These are phyloP conservation scores for Paecilomyces variotii DNA, from an alignment of 2,329 filamentous ascomycete genomes.

Conservation along the genomic window DNA sequence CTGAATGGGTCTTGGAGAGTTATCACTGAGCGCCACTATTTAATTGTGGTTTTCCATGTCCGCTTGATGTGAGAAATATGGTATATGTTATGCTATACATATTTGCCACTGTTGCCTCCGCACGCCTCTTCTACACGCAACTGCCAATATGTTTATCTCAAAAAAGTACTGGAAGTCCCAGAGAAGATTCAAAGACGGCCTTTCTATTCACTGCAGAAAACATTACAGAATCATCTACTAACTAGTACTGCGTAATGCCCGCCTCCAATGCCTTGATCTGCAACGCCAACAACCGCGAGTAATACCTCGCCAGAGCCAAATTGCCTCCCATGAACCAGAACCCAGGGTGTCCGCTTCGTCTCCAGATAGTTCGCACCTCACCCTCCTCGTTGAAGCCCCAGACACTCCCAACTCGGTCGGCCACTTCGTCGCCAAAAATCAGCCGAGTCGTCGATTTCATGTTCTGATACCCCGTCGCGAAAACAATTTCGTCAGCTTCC, in stretches of 20 bases:
- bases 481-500: constrained; percentile 56
- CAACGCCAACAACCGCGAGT: constrained; percentile 45
- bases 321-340: constrained; percentile 65
- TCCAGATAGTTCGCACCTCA: constrained; percentile 54
- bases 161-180: no score
- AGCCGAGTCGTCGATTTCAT: constrained; percentile 56
- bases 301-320: constrained; percentile 55
- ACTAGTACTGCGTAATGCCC: constrained; percentile 9
- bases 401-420: constrained; percentile 49
- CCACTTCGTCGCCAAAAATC: constrained; percentile 57
- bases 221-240: no score
- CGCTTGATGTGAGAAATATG: no score
- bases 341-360: constrained; percentile 53
- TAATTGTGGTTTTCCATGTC: no score
- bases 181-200: no score
- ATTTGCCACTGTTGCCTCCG: no score
- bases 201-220: no score
- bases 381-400: constrained; percentile 54
- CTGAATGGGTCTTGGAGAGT: no score
- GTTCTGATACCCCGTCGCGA: constrained; percentile 55
- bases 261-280: constrained; percentile 41
- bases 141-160: no score
- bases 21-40: no score
- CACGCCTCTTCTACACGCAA: no score
- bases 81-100: no score